Percentiles rank a stretch among this genome's conserved stretches.
Evolutionary conservation across 371 early-diverging fungal genomes (phyloP).

Genomic region (Nematocida sp.): DNA sequence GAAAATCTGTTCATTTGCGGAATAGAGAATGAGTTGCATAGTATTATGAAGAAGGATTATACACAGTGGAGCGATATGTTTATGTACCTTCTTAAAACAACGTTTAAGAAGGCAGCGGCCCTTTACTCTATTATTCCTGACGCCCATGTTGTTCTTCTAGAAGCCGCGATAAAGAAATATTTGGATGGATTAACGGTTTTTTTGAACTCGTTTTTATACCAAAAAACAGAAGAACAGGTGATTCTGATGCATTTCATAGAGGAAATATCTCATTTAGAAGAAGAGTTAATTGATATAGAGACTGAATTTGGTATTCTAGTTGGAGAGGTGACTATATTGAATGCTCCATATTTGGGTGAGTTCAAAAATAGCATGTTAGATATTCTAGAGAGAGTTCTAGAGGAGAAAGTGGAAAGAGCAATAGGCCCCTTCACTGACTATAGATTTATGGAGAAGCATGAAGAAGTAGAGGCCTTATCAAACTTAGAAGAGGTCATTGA

Average conservation of each 20-base stretch:
- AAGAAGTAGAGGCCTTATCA: conserved; percentile 24
- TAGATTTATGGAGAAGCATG: conserved; percentile 36
- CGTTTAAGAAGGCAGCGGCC: conserved; percentile 38
- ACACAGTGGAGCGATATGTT: conserved; percentile 44
- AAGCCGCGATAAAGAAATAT: conserved; percentile 13
- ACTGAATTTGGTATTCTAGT: conserved; percentile 39
- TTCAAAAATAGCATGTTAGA: conserved; percentile 13
- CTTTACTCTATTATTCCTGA: conserved; percentile 18
- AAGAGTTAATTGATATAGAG: conserved; percentile 52
- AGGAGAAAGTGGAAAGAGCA: conserved; percentile 16
- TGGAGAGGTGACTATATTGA: conserved; percentile 27
- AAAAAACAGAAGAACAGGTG: conserved; percentile 29
- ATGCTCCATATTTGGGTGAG: conserved; percentile 12
- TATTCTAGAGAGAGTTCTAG: conserved; percentile 10
- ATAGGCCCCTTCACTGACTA: conserved; percentile 15
- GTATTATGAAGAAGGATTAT: conserved; percentile 11
- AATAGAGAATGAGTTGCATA: conserved; percentile 2
- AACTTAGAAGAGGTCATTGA: not conserved
- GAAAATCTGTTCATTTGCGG: not conserved
- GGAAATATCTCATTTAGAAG: conserved; percentile 40
- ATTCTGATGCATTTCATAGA: conserved; percentile 49
- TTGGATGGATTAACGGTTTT: conserved; percentile 16
- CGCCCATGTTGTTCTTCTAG: conserved; percentile 15
- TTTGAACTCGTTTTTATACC: conserved; percentile 31
- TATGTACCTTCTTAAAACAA: conserved; percentile 23